Evolutionary conservation across 192 early-diverging fungal genomes (phyloP).

Genomic region (Oehlia diaphana): DNA sequence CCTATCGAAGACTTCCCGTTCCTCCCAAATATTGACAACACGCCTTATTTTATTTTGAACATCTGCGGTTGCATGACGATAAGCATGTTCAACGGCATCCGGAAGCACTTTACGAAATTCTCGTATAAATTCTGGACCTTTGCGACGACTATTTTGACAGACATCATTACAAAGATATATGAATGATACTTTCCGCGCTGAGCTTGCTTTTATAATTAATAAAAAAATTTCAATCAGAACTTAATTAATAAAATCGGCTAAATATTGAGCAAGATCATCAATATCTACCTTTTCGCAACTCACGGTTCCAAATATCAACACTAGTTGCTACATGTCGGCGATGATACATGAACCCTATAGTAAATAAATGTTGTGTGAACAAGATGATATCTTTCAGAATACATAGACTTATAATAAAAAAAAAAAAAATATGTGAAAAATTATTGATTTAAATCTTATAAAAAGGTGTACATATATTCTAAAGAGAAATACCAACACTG

Average conservation of each 20-base stretch:
- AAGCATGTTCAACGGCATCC: conserved; percentile 17
- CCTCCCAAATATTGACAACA: conserved; percentile 32
- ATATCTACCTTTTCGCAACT: conserved; percentile 20
- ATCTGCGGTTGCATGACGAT: conserved; percentile 18
- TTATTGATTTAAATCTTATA: not conserved
- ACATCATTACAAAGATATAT: conserved; percentile 34
- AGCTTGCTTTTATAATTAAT: not conserved
- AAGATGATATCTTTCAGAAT: not conserved
- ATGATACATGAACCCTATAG: conserved; percentile 32
- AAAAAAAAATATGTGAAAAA: not conserved
- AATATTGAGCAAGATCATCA: not conserved
- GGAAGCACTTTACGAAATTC: conserved; percentile 24
- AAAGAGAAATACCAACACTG: conserved; percentile 31
- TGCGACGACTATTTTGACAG: conserved; percentile 30
- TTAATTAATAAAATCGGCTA: not conserved
- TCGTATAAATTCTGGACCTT: conserved; percentile 28
- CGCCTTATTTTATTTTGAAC: conserved; percentile 13
- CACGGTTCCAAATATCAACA: conserved; percentile 30
- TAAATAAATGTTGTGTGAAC: not conserved
- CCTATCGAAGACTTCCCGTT: conserved; percentile 30
- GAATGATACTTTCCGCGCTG: conserved; percentile 23
- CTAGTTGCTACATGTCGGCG: conserved; percentile 27
- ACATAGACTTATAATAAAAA: not conserved
- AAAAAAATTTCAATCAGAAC: not conserved
- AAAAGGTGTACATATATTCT: not conserved